phyloP scores from a whole-genome alignment of 2,329 filamentous ascomycete genomes.

The Colletotrichum chlorophyti region DNA sequence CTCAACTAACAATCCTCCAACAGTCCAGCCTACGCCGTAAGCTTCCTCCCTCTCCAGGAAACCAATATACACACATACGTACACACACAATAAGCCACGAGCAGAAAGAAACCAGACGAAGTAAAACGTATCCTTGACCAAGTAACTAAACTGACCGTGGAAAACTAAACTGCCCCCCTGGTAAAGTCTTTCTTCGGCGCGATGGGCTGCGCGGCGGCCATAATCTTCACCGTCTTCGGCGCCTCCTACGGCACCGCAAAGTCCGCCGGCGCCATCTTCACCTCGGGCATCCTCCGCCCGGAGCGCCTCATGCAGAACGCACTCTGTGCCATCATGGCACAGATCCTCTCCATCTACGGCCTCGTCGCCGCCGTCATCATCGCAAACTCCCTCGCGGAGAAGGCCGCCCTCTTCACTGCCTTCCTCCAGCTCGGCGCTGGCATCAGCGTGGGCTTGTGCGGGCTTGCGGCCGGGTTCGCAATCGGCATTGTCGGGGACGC shows the following conservation, averaged over 20 bases:
- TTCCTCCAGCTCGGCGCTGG: constrained; percentile 53
- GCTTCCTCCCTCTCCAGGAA: constrained; percentile 23
- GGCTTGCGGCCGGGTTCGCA: constrained; percentile 52
- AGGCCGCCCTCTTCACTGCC: constrained; percentile 49
- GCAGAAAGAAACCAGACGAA: too few relatives aligned
- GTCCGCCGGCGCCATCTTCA: constrained; percentile 50
- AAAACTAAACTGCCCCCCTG: background rate
- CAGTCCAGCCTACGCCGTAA: constrained; percentile 53
- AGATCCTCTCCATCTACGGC: constrained; percentile 56
- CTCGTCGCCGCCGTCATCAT: constrained; percentile 54
- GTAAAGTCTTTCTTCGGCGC: constrained; percentile 49
- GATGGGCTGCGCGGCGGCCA: constrained; percentile 50
- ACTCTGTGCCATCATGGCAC: constrained; percentile 54
- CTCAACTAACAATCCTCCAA: background rate
- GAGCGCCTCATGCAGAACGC: constrained; percentile 52
- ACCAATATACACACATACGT: too few relatives aligned
- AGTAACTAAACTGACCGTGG: too few relatives aligned
- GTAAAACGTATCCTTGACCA: too few relatives aligned
- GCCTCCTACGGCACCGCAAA: constrained; percentile 53
- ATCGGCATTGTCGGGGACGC: constrained; percentile 55
- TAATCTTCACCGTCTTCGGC: constrained; percentile 59
- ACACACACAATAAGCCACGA: too few relatives aligned
- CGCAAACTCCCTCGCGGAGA: constrained; percentile 45
- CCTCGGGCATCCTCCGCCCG: constrained; percentile 50
- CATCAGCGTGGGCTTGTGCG: constrained; percentile 50